These are phyloP conservation scores for Candida boidinii DNA, from an alignment of 805 yeast genomes.

Conservation along the genomic window DNA sequence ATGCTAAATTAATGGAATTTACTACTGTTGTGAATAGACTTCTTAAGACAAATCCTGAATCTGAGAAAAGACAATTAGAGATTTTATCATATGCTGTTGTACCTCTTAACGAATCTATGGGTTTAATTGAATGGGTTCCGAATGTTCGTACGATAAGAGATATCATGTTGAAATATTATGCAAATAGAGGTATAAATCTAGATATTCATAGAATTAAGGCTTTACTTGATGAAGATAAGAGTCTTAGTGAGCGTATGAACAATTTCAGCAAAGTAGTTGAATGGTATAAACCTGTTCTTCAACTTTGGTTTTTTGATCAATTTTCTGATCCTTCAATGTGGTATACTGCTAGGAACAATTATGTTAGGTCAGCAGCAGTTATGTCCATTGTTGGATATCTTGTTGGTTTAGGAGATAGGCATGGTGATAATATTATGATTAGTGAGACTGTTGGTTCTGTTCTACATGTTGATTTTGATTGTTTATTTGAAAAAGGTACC, in stretches of 20 bases:
- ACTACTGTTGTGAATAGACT: slow-evolving; percentile 79
- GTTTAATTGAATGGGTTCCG: slow-evolving; percentile 85
- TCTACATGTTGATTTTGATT: slow-evolving; percentile 93
- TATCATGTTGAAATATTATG: slow-evolving; percentile 31
- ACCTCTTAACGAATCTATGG: slow-evolving; percentile 79
- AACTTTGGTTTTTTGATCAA: slow-evolving; percentile 80
- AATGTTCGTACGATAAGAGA: slow-evolving; percentile 66
- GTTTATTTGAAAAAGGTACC: slow-evolving; percentile 82
- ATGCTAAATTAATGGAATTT: slow-evolving; percentile 88
- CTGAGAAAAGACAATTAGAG: slow-evolving; percentile 60
- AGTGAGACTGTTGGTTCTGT: slow-evolving; percentile 68
- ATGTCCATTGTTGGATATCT: slow-evolving; percentile 97
- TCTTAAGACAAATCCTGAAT: slow-evolving; percentile 55
- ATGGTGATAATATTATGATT: slow-evolving; percentile 82
- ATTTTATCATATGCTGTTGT: slow-evolving; percentile 83
- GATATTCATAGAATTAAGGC: slow-evolving; percentile 20
- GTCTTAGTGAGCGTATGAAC: slow-evolving; percentile 23
- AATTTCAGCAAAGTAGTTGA: slow-evolving; percentile 25
- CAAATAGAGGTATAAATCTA: slow-evolving; percentile 16
- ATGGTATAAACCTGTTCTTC: slow-evolving; percentile 60
- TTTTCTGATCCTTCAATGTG: slow-evolving; percentile 87
- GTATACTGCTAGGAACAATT: slow-evolving; percentile 72
- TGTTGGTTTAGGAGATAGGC: slow-evolving; percentile 93
- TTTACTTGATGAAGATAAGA: slow-evolving; percentile 13
- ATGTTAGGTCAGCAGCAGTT: slow-evolving; percentile 77